Evolutionary conservation across 2,329 filamentous ascomycete genomes (phyloP).

Genomic region (Leptographium flavum): DNA sequence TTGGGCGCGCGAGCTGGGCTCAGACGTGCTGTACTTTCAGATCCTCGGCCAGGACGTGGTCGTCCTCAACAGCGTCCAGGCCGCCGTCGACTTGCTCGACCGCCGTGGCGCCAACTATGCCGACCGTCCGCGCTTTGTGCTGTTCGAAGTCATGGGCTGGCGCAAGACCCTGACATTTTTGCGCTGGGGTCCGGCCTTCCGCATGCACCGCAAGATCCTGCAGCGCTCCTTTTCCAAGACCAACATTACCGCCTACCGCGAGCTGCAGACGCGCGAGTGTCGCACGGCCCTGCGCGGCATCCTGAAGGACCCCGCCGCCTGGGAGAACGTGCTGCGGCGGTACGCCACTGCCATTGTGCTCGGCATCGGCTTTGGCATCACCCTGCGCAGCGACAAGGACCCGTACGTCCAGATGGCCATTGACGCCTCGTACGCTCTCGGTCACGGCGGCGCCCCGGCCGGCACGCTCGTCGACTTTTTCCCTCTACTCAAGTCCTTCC

Average conservation of each 20-base stretch:
- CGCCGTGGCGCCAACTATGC: conserved; percentile 23
- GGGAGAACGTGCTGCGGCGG: conserved; percentile 22
- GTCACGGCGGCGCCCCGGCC: conserved; percentile 8
- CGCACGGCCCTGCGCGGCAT: conserved; percentile 18
- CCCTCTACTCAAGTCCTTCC: conserved; percentile 8
- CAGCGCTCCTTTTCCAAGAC: conserved; percentile 19
- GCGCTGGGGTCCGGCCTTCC: conserved; percentile 23
- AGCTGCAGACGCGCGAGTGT: conserved; percentile 17
- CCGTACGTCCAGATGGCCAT: conserved; percentile 25
- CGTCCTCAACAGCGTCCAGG: conserved; percentile 21
- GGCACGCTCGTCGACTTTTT: conserved; percentile 11
- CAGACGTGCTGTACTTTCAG: conserved; percentile 18
- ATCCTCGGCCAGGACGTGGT: conserved; percentile 22
- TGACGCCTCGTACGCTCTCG: conserved; percentile 9
- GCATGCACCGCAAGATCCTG: conserved; percentile 25
- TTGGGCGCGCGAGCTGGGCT: conserved; percentile 13
- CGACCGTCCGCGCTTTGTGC: conserved; percentile 23
- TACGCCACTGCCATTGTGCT: conserved; percentile 27
- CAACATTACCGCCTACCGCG: conserved; percentile 15
- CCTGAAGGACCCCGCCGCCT: conserved; percentile 17
- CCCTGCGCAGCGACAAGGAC: conserved; percentile 21
- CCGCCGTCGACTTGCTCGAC: conserved; percentile 23
- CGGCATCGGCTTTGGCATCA: conserved; percentile 28
- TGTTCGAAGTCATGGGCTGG: conserved; percentile 26
- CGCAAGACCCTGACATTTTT: conserved; percentile 27